A percentile compares a stretch with the other conserved stretches of the same genome.
These are phyloP conservation scores for Teratosphaeria destructans DNA, from an alignment of 2,329 filamentous ascomycete genomes.

Conservation along the genomic window DNA sequence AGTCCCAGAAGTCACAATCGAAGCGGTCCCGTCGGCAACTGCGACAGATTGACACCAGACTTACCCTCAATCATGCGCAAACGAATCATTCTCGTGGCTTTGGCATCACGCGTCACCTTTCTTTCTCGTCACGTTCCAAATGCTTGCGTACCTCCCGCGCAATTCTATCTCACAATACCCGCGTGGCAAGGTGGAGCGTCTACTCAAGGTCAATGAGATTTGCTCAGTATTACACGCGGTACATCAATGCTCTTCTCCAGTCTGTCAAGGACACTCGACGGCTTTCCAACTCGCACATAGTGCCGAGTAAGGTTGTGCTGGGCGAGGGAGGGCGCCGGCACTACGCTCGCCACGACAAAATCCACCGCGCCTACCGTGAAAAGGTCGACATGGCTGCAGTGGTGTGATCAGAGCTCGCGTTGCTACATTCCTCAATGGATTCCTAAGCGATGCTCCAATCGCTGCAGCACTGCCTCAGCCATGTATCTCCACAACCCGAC, in stretches of 20 bases:
- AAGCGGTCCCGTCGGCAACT: background rate
- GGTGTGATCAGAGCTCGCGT: background rate
- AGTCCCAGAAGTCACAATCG: background rate
- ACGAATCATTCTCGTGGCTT: background rate
- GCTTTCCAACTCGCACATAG: constrained; percentile 2
- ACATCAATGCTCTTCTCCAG: constrained; percentile 26
- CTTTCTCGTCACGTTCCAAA: background rate
- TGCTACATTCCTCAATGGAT: background rate
- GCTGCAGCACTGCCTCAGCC: constrained; percentile 4
- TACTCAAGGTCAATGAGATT: constrained; percentile 41
- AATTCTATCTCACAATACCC: constrained; percentile 16
- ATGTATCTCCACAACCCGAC: constrained; percentile 40
- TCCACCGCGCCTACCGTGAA: background rate
- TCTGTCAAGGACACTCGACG: constrained; percentile 7
- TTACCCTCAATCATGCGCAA: background rate
- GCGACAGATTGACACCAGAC: background rate
- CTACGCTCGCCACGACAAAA: background rate
- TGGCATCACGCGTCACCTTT: background rate
- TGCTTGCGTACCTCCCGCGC: background rate
- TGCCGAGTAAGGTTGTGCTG: background rate
- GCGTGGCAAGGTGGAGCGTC: constrained; percentile 44
- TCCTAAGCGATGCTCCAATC: background rate
- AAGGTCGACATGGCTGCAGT: background rate
- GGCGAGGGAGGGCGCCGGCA: background rate
- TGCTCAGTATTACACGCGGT: constrained; percentile 46